Conservation (phyloP, 495 filamentous ascomycete species). For the Mytilinidion resinicola region DNA sequence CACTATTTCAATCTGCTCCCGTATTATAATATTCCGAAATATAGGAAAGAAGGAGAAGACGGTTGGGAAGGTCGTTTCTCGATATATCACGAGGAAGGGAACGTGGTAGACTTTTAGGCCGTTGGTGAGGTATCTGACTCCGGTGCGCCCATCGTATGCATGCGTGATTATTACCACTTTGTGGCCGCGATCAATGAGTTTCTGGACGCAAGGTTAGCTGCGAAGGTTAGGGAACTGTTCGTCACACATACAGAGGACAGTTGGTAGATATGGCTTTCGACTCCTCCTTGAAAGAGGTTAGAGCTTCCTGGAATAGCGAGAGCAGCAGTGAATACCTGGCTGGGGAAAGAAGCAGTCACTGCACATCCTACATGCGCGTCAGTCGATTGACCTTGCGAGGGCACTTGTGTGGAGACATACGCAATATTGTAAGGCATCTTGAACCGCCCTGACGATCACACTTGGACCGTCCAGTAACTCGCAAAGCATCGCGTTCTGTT, state of each 20-base stretch:
- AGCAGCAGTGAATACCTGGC: constrained; percentile 48
- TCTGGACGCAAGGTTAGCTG: constrained; percentile 89
- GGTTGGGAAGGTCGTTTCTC: constrained; percentile 89
- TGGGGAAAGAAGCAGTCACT: constrained; percentile 99
- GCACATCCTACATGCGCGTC: constrained; percentile 62
- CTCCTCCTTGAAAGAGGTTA: constrained; percentile 51
- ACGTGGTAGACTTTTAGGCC: constrained; percentile 98
- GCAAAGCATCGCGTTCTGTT: not conserved
- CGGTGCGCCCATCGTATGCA: constrained; percentile 84
- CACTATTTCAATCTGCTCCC: constrained; percentile 92
- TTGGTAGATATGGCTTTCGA: constrained; percentile 98
- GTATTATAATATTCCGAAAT: constrained; percentile 89
- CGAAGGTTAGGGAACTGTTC: constrained; percentile 3
- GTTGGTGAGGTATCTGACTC: constrained; percentile 95
- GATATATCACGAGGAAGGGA: constrained; percentile 91
- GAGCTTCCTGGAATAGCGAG: no score
- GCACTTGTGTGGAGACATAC: constrained; percentile 40
- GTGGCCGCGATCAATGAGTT: constrained; percentile 93
- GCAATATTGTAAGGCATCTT: constrained; percentile 68
- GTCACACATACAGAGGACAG: constrained; percentile 54
- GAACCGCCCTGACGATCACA: constrained; percentile 25
- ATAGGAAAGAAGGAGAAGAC: constrained; percentile 98
- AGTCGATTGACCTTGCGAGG: not conserved
- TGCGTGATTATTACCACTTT: constrained; percentile 98
- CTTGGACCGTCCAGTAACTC: not conserved